These are phyloP conservation scores for Globisporangium abappressorium DNA, from an alignment of 352 stramenopile genomes.

Conservation along the genomic window DNA sequence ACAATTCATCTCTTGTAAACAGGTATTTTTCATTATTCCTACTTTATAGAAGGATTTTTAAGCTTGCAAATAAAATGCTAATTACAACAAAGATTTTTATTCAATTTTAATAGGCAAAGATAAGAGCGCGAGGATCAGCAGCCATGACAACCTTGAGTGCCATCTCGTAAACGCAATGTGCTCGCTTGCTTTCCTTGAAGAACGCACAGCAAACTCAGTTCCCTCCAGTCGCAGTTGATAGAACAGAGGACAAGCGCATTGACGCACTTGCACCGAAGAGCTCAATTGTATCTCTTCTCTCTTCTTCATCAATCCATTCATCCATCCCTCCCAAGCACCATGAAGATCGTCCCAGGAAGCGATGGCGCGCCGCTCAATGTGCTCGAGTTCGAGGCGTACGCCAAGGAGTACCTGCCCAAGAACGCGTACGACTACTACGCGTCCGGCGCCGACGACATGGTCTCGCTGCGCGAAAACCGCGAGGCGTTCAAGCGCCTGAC, in stretches of 20 bases:
- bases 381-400: constrained; percentile 89
- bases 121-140: constrained; percentile 1
- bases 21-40: not conserved
- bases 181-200: not conserved
- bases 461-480: constrained; percentile 71
- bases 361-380: constrained; percentile 82
- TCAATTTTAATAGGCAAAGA: not conserved
- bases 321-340: not conserved
- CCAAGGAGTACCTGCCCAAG: constrained; percentile 87
- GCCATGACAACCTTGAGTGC: not conserved
- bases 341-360: constrained; percentile 74
- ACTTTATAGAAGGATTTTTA: not conserved
- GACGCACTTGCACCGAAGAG: not conserved
- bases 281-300: not conserved
- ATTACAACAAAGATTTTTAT: too few relatives aligned
- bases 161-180: constrained; percentile 6
- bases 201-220: not conserved
- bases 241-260: constrained; percentile 4
- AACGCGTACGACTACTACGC: constrained; percentile 92
- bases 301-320: not conserved
- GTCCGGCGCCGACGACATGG: constrained; percentile 93
- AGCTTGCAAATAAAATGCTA: not conserved
- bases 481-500: constrained; percentile 91
- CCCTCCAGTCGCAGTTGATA: not conserved
- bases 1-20: not conserved